Conservation (phyloP, 2,329 filamentous ascomycete species). For the Colletotrichum somersetense region DNA sequence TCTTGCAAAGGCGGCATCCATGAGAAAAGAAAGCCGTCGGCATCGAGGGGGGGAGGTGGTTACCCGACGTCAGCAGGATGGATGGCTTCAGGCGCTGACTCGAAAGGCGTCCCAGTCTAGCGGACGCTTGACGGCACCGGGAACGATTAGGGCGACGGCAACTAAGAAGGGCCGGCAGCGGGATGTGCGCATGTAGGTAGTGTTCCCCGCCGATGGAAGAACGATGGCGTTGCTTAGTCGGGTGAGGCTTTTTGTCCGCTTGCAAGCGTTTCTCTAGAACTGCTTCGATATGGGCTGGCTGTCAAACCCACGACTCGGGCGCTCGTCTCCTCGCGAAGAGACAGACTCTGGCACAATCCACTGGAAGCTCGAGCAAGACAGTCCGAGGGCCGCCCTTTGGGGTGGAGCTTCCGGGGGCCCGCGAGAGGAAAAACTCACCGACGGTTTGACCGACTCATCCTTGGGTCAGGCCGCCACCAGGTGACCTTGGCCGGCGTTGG, state of each 20-base stretch:
- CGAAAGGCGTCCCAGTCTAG: no score
- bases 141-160: slow-evolving; percentile 13
- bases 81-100: background rate
- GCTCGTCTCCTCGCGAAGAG: background rate
- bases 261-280: background rate
- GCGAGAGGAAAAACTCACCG: slow-evolving; percentile 13
- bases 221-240: background rate
- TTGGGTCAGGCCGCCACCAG: background rate
- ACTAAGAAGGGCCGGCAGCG: background rate
- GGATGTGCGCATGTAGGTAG: background rate
- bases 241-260: background rate
- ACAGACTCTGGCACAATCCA: background rate
- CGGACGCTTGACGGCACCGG: background rate
- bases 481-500: slow-evolving; percentile 25
- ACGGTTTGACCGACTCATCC: background rate
- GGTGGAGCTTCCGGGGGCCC: slow-evolving; percentile 5
- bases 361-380: background rate
- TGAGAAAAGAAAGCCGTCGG: background rate
- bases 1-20: background rate
- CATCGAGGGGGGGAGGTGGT: background rate
- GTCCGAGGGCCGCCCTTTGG: slow-evolving; percentile 4
- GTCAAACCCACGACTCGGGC: slow-evolving; percentile 8
- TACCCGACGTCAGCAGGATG: background rate
- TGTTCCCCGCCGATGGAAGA: background rate
- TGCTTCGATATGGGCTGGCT: slow-evolving; percentile 9